Base-by-base conservation (phyloP, 768 basidiomycete genomes). In the Boletus insuetus region DNA sequence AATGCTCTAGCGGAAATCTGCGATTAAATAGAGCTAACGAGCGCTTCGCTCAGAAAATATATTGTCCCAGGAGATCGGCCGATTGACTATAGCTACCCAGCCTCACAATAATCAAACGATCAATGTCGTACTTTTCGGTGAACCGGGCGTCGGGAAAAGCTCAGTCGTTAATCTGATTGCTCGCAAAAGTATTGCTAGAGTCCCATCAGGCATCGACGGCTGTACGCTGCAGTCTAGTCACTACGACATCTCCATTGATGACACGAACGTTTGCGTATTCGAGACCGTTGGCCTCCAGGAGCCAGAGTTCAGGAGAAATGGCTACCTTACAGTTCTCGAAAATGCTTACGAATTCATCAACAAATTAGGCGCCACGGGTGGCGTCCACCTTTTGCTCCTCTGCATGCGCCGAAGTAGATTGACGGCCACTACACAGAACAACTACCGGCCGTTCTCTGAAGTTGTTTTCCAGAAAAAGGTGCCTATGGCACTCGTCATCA, bases 341-440 rank as follows among this genome's bases (percentile, higher is more conserved):
- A 58, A 60, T 5, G 58, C 65, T 12, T 58, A 59, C 48, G 3
- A 17, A 3, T 65, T 78, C 26, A 58, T 78, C 41, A 37, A 45
- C 24, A 54, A 40, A 5, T 59, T 76, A n/a, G 22, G 45, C 3
- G 19, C 19, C 0, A 26, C 37, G 8, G 70, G 63, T 12, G 75
- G 76, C 17, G 56, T 77, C 19, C 70, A 63, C 52, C 72, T 77
- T 14, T 68, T 78, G 8, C 59, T 77, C 1, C 76, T 68, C 49
- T 68, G 68, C 55, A 66, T 76, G 63, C 69, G 70, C 2, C 71
- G 63, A 2, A 67, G 69, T 1, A 54, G 68, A 43, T 64, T 76
- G 54, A 70, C 58, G 19, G 59, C 64, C 16, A 55, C 64, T 0
- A 55, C 63, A 26, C 60, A 61, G 41, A 64, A 65, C 57, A 77